Evolutionary conservation across 2,329 filamentous ascomycete genomes (phyloP).

Genomic region (Cercospora sp.): DNA sequence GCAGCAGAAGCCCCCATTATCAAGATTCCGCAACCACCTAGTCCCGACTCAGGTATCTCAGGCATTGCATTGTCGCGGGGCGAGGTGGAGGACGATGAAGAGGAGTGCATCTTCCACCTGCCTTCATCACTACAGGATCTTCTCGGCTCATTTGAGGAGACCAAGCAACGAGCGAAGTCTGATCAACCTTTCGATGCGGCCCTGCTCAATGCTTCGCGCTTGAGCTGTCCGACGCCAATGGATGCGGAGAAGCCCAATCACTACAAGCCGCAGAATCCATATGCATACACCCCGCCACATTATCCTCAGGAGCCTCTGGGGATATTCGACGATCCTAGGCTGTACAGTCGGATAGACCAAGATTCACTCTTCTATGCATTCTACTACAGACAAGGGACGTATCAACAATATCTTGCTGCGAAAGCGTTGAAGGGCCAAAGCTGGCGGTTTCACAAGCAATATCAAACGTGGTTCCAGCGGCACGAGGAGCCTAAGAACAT

Average conservation of each 20-base stretch:
- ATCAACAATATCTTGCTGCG: constrained; percentile 92
- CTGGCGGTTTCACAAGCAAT: constrained; percentile 99
- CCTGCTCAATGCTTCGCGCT: constrained; percentile 73
- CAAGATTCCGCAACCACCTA: constrained; percentile 35
- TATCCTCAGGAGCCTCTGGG: constrained; percentile 91
- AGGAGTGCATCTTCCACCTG: constrained; percentile 85
- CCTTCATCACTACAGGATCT: constrained; percentile 86
- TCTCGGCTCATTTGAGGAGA: constrained; percentile 84
- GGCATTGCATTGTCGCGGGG: constrained; percentile 52
- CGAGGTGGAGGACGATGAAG: constrained; percentile 49
- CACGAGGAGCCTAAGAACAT: constrained; percentile 99
- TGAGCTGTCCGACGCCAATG: constrained; percentile 68
- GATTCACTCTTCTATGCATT: constrained; percentile 98
- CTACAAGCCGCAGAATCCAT: constrained; percentile 80
- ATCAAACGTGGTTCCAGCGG: constrained; percentile 98
- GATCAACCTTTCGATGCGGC: constrained; percentile 65
- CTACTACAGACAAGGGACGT: constrained; percentile 96
- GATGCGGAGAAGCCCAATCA: constrained; percentile 81
- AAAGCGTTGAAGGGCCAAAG: constrained; percentile 98
- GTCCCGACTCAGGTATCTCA: constrained; percentile 39
- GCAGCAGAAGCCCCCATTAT: constrained; percentile 11
- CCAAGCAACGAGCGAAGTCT: constrained; percentile 67
- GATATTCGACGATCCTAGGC: constrained; percentile 84
- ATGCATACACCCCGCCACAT: constrained; percentile 70
- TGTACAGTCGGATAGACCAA: constrained; percentile 88